phyloP scores from a whole-genome alignment of 768 basidiomycete species.

The Tricholoma sp. region DNA sequence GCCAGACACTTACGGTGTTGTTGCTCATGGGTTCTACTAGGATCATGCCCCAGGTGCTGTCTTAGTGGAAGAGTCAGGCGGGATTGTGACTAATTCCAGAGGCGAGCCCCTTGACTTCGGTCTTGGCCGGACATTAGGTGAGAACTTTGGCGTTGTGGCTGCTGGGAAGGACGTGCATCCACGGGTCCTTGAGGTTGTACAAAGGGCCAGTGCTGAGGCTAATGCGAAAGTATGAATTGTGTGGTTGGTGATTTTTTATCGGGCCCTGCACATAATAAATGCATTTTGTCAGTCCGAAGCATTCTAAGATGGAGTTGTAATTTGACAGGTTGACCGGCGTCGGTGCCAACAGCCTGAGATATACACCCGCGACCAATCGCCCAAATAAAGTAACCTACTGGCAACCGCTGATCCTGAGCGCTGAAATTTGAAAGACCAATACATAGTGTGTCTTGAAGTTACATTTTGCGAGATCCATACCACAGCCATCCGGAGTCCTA shows the following conservation, averaged over 20 bases:
- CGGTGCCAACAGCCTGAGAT: too few species aligned
- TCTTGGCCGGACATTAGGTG: conserved; percentile 76
- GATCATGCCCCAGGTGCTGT: conserved; percentile 89
- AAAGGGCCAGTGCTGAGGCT: conserved; percentile 40
- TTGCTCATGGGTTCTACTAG: conserved; percentile 28
- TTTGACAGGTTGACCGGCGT: too few species aligned
- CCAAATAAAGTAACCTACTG: too few species aligned
- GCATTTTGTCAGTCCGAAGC: too few species aligned
- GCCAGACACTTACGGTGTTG: background rate
- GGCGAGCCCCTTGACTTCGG: conserved; percentile 82
- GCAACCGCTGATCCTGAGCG: too few species aligned
- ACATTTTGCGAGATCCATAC: too few species aligned
- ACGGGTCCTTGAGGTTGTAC: conserved; percentile 68
- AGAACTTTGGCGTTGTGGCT: conserved; percentile 86
- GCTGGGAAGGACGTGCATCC: conserved; percentile 68
- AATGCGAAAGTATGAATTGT: conserved; percentile 25
- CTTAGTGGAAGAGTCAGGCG: conserved; percentile 86
- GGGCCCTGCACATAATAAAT: background rate
- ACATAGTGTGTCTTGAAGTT: too few species aligned
- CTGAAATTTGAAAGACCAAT: too few species aligned
- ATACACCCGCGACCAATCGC: too few species aligned
- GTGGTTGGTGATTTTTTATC: background rate
- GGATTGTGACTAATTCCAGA: conserved; percentile 78
- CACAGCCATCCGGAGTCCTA: too few species aligned
- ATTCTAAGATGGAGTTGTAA: too few species aligned